phyloP scores from a whole-genome alignment of 1,139 yeast genomes.

The Debaryomycetaceae sp. region DNA sequence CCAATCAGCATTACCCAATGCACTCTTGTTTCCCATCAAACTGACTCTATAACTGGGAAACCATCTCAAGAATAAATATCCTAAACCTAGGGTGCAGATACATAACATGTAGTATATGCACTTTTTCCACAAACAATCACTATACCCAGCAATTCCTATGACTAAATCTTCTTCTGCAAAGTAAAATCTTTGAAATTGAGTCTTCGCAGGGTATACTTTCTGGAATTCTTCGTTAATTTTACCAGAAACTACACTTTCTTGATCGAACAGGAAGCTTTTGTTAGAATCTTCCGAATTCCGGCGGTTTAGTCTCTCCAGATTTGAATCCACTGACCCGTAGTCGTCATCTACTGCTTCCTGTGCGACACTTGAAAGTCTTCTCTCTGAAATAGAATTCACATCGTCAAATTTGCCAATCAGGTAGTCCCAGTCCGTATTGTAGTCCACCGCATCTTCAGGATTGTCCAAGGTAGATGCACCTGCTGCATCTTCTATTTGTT shows the following conservation, averaged over 20 bases:
- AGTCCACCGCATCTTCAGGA: constrained; percentile 51
- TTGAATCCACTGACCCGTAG: constrained; percentile 35
- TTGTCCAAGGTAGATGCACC: constrained; percentile 81
- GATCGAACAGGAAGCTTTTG: constrained; percentile 15
- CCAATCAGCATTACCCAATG: constrained; percentile 87
- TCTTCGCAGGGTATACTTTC: constrained; percentile 39
- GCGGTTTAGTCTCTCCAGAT: constrained; percentile 29
- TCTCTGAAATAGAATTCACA: constrained; percentile 5
- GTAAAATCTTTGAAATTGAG: constrained; percentile 73
- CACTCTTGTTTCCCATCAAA: constrained; percentile 61
- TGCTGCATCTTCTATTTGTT: constrained; percentile 81
- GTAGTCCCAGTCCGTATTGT: constrained; percentile 69
- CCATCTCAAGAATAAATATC: constrained; percentile 78
- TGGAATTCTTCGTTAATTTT: constrained; percentile 38
- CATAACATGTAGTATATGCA: constrained; percentile 55
- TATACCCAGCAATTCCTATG: constrained; percentile 89
- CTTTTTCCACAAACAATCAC: constrained; percentile 46
- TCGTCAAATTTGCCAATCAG: constrained; percentile 46
- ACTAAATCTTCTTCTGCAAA: constrained; percentile 94
- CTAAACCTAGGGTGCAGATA: constrained; percentile 61
- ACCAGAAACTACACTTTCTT: constrained; percentile 9
- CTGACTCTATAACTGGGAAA: constrained; percentile 71
- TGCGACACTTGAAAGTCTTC: neutral
- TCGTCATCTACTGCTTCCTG: constrained; percentile 18
- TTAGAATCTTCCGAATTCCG: constrained; percentile 26